Conservation (phyloP, 768 basidiomycete species). For the Phlebiopsis gigantea region DNA sequence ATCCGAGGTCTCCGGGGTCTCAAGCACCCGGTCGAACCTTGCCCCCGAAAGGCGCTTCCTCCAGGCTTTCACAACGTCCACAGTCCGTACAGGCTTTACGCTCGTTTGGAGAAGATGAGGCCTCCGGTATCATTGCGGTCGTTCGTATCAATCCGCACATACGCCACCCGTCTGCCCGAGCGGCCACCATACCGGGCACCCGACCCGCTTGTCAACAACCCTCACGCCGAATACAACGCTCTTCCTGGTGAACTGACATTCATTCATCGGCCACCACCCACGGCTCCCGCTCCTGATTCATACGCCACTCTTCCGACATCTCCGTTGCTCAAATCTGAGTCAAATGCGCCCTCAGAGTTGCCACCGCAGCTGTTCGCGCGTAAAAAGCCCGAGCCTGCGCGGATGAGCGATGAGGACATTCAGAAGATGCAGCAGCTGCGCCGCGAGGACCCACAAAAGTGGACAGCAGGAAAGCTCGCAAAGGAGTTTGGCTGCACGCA, state of each 20-base stretch:
- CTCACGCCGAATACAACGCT: slow-evolving; percentile 17
- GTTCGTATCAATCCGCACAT: slow-evolving; percentile 11
- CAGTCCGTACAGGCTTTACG: no score
- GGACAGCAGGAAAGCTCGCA: slow-evolving; percentile 65
- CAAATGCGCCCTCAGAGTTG: slow-evolving; percentile 13
- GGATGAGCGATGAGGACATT: slow-evolving; percentile 47
- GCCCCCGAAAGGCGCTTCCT: no score
- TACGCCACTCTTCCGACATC: slow-evolving; percentile 66
- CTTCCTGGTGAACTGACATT: slow-evolving; percentile 53
- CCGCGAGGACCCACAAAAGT: slow-evolving; percentile 46
- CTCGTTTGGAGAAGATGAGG: slow-evolving; percentile 13
- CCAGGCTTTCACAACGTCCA: no score
- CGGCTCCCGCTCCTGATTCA: slow-evolving; percentile 68
- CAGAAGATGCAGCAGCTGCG: slow-evolving; percentile 56
- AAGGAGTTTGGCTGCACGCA: slow-evolving; percentile 71
- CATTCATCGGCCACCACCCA: slow-evolving; percentile 81
- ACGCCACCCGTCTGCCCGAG: slow-evolving; percentile 25
- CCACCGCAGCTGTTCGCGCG: slow-evolving; percentile 39
- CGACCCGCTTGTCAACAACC: slow-evolving; percentile 27
- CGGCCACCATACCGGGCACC: slow-evolving; percentile 24
- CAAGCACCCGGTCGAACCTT: no score
- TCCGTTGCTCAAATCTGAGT: slow-evolving; percentile 50
- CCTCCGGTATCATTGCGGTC: slow-evolving; percentile 11
- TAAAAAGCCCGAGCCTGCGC: slow-evolving; percentile 31
- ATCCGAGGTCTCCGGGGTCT: no score